Evolutionary conservation across 306 rosid genomes (phyloP).

Genomic region (cucumber (Cucumis sativus)): DNA sequence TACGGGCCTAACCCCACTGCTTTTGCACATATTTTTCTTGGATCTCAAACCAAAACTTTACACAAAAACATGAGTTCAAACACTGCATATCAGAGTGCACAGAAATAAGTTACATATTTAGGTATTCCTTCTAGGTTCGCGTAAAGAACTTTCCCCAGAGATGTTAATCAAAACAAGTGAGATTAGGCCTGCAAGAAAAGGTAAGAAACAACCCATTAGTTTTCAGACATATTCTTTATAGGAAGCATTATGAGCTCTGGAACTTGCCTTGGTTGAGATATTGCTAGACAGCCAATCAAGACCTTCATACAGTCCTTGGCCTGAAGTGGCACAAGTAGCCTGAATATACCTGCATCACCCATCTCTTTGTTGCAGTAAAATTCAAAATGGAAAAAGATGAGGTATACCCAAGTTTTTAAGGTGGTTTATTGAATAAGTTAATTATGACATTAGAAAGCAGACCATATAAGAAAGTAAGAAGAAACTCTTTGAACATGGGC

Average conservation of each 20-base stretch:
- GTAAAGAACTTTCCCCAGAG: neutral
- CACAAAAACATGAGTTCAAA: neutral
- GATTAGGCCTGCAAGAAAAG: neutral
- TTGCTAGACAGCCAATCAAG: conserved; percentile 83
- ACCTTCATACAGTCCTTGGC: conserved; percentile 70
- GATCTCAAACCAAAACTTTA: neutral
- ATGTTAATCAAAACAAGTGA: neutral
- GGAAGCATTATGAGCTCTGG: neutral
- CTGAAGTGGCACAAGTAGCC: conserved; percentile 35
- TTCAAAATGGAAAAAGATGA: neutral
- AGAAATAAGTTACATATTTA: neutral
- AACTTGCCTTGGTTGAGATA: conserved; percentile 43
- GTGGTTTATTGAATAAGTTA: neutral
- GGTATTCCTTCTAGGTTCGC: neutral
- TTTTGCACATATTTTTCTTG: neutral
- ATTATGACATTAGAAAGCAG: neutral
- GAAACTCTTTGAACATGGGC: neutral
- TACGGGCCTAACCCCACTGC: neutral
- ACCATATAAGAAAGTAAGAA: neutral
- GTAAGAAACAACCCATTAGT: neutral
- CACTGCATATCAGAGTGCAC: neutral
- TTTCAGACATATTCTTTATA: neutral
- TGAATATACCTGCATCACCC: conserved; percentile 45
- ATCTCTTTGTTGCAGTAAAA: neutral
- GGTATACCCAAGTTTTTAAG: neutral